Evolutionary conservation across 768 basidiomycete species (phyloP).

Genomic region (Phylloporus sp.): DNA sequence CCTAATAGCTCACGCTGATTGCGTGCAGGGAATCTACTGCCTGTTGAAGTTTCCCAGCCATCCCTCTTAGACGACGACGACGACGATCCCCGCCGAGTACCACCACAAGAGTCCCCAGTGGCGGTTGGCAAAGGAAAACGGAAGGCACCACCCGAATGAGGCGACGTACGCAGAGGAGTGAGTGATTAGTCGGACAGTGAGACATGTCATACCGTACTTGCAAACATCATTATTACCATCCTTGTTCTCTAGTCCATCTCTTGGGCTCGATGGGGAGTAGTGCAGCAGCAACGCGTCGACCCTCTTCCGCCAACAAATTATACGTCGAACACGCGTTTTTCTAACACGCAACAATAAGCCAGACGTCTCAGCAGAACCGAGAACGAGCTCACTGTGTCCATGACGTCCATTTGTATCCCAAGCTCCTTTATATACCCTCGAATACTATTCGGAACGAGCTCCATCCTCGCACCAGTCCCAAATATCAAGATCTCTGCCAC

Average conservation of each 20-base stretch:
- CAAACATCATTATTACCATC: not conserved
- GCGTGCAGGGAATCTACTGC: slow-evolving; percentile 50
- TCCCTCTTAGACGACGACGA: slow-evolving; percentile 62
- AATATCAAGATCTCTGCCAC: slow-evolving; percentile 79
- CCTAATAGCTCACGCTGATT: not conserved
- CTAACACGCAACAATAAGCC: slow-evolving; percentile 33
- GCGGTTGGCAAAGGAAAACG: slow-evolving; percentile 55
- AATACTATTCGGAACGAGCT: slow-evolving; percentile 66
- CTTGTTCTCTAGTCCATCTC: slow-evolving; percentile 42
- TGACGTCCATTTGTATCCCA: slow-evolving; percentile 86
- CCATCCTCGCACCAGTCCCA: slow-evolving; percentile 74
- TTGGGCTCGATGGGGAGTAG: slow-evolving; percentile 64
- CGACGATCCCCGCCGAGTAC: slow-evolving; percentile 33
- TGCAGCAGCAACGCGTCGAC: slow-evolving; percentile 87
- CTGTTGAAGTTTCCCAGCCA: slow-evolving; percentile 57
- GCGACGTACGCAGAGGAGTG: not conserved
- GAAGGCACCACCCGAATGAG: slow-evolving; percentile 42
- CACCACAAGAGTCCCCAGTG: slow-evolving; percentile 25
- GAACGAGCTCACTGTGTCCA: slow-evolving; percentile 62
- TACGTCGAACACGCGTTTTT: slow-evolving; percentile 94
- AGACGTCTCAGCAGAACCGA: not conserved
- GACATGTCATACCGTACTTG: slow-evolving; percentile 13
- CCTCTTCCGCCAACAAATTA: slow-evolving; percentile 91
- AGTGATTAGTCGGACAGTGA: slow-evolving; percentile 10
- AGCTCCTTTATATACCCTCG: slow-evolving; percentile 64